Conservation (phyloP, 2,329 filamentous ascomycete genomes). For the Dactylella cylindrospora region DNA sequence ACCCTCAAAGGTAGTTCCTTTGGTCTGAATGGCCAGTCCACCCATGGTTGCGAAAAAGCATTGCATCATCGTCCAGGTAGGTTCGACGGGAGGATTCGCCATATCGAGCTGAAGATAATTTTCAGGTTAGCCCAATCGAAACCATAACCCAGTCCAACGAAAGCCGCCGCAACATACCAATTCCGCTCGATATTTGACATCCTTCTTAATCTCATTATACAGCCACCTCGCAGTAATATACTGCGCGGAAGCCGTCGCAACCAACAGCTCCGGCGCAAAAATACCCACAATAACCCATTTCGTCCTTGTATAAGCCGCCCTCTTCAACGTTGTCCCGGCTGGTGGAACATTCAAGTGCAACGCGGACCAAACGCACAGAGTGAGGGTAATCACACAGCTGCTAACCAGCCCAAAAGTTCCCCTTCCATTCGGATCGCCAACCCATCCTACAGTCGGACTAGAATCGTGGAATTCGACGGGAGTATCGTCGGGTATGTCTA, state of each 20-base stretch:
- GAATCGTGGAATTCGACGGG: too few species aligned
- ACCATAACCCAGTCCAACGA: too few species aligned
- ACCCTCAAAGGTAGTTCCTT: conserved; percentile 19
- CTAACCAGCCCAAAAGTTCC: conserved; percentile 51
- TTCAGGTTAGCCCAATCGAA: neutral
- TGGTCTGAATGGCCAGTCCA: conserved; percentile 31
- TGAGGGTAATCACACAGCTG: conserved; percentile 51
- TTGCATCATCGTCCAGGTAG: conserved; percentile 37
- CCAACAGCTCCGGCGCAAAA: conserved; percentile 51
- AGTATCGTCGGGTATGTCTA: neutral
- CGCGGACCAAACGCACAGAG: conserved; percentile 52
- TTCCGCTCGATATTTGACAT: conserved; percentile 24
- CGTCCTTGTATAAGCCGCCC: conserved; percentile 45
- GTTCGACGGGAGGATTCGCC: conserved; percentile 25
- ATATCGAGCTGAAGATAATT: conserved; percentile 8
- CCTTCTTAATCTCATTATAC: conserved; percentile 22
- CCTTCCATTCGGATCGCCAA: conserved; percentile 48
- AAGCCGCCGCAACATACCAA: conserved; percentile 8
- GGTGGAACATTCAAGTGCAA: conserved; percentile 53
- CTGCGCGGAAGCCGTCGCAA: conserved; percentile 49
- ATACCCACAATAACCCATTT: conserved; percentile 50
- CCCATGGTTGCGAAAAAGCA: conserved; percentile 42
- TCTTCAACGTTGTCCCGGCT: conserved; percentile 17
- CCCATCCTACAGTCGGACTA: conserved; percentile 36
- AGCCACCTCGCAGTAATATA: conserved; percentile 26